These are phyloP conservation scores for Batkoa obscura DNA, from an alignment of 371 early-diverging fungal genomes.

Conservation along the genomic window DNA sequence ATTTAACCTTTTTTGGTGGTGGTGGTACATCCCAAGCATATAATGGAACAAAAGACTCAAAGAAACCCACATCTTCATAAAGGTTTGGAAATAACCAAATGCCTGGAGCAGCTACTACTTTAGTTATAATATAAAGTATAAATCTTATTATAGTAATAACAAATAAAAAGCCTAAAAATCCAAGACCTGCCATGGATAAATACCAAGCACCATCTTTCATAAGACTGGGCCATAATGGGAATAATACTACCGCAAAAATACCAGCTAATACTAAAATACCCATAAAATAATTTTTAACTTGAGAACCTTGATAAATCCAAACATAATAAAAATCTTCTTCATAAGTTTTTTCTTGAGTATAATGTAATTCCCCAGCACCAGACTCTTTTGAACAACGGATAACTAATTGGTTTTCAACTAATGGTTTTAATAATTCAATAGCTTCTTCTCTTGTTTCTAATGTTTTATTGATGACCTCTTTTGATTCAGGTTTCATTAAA, in stretches of 20 bases:
- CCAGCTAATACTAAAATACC: conserved; percentile 53
- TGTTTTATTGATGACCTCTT: neutral
- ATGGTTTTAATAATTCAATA: neutral
- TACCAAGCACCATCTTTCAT: conserved; percentile 82
- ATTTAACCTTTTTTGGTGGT: conserved; percentile 10
- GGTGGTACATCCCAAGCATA: conserved; percentile 75
- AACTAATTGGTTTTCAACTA: neutral
- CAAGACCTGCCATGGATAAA: conserved; percentile 63
- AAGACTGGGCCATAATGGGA: conserved; percentile 92
- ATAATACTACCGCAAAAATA: conserved; percentile 85
- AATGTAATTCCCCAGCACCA: neutral
- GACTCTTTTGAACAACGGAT: conserved; percentile 1
- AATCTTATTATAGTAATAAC: conserved; percentile 76
- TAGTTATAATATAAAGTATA: conserved; percentile 68
- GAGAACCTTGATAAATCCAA: conserved; percentile 90
- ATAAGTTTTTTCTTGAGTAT: neutral
- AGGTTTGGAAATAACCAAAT: conserved; percentile 99
- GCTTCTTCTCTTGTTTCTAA: conserved; percentile 2
- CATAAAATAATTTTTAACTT: conserved; percentile 47
- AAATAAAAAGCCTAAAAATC: conserved; percentile 81
- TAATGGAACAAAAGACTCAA: conserved; percentile 94
- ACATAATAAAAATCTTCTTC: conserved; percentile 77
- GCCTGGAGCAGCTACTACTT: conserved; percentile 59
- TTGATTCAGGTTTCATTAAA: neutral
- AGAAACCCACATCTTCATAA: conserved; percentile 94